Conservation (phyloP, 2,329 filamentous ascomycete genomes). For the Fusarium tupiense region DNA sequence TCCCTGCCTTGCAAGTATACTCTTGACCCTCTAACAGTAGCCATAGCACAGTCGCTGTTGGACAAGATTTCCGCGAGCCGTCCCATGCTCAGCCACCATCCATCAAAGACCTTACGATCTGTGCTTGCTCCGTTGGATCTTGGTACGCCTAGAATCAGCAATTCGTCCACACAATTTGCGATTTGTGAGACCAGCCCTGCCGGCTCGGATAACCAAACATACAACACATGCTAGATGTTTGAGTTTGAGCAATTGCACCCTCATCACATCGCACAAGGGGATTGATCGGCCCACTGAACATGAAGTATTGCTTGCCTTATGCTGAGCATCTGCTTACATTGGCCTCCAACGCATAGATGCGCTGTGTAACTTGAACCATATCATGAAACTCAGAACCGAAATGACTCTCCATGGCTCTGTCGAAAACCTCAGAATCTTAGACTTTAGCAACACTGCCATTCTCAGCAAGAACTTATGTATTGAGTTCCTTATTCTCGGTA, state of each 20-base stretch:
- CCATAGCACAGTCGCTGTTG: not conserved
- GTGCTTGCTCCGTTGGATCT: constrained; percentile 2
- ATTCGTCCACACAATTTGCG: constrained; percentile 9
- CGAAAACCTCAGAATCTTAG: not conserved
- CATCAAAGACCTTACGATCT: not conserved
- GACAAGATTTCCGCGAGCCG: constrained; percentile 2
- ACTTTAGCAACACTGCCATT: not conserved
- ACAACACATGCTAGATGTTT: constrained; percentile 27
- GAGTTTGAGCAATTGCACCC: constrained; percentile 25
- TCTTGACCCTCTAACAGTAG: not conserved
- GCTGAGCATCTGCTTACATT: not conserved
- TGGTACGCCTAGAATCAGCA: not conserved
- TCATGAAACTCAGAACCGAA: constrained; percentile 15
- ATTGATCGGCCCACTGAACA: constrained; percentile 2
- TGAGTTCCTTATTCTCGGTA: not conserved
- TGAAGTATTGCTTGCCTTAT: constrained; percentile 9
- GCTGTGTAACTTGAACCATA: constrained; percentile 10
- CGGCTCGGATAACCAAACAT: constrained; percentile 23
- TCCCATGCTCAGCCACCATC: not conserved
- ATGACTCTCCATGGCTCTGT: not conserved
- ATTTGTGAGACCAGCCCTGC: constrained; percentile 14
- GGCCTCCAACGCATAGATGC: not conserved
- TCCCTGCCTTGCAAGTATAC: not conserved
- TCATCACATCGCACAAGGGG: constrained; percentile 29
- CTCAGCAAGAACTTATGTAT: not conserved